phyloP scores from a whole-genome alignment of 768 basidiomycete genomes.

The Wakefieldia striispora region DNA sequence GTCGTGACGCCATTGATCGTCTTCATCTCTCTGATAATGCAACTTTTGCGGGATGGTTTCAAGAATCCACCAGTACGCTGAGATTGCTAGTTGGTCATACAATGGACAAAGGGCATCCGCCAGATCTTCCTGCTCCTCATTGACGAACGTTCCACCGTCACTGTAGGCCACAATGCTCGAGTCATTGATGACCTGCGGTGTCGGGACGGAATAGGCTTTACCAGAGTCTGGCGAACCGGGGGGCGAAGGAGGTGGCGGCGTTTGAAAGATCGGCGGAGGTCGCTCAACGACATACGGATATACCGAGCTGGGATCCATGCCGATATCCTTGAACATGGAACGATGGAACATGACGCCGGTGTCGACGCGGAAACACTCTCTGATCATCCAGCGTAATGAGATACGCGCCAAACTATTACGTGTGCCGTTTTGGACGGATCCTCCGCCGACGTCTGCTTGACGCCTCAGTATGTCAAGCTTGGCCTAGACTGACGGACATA shows the following conservation, averaged over 20 bases:
- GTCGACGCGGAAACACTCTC: constrained; percentile 56
- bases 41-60: constrained; percentile 47
- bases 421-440: constrained; percentile 55
- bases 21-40: constrained; percentile 27
- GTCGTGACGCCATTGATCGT: constrained; percentile 11
- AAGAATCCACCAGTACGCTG: constrained; percentile 62
- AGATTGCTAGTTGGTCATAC: constrained; percentile 56
- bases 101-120: constrained; percentile 50
- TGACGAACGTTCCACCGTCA: constrained; percentile 24
- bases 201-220: constrained; percentile 7
- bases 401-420: constrained; percentile 66
- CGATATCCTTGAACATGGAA: constrained; percentile 39
- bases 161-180: constrained; percentile 17
- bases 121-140: constrained; percentile 64
- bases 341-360: constrained; percentile 59
- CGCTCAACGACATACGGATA: constrained; percentile 42
- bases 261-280: constrained; percentile 37
- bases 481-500: constrained; percentile 28
- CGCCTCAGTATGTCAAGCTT: not conserved
- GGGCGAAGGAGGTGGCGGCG: constrained; percentile 13
- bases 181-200: constrained; percentile 18
- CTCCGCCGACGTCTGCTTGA: constrained; percentile 70
- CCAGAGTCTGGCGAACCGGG: constrained; percentile 9
- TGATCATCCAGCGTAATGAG: constrained; percentile 75
- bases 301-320: constrained; percentile 48